Evolutionary conservation across 495 filamentous ascomycete genomes (phyloP).

Genomic region (Talaromyces nanjingensis): DNA sequence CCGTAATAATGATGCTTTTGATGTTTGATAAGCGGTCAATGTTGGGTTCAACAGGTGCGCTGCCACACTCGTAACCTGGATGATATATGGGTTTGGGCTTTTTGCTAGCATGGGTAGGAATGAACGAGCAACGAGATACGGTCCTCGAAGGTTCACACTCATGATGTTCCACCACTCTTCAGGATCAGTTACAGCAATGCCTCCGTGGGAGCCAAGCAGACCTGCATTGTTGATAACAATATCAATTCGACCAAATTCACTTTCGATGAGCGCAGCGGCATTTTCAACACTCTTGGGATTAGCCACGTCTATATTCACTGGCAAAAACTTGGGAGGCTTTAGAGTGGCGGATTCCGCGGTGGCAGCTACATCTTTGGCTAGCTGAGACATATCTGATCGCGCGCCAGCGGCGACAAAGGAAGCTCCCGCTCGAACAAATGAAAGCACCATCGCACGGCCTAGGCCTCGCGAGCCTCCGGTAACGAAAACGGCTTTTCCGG

Average conservation of each 20-base stretch:
- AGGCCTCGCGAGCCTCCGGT: conserved; percentile 45
- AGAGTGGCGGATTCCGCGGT: conserved; percentile 21
- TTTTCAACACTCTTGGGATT: conserved; percentile 30
- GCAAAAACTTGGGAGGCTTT: conserved; percentile 25
- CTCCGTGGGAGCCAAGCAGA: neutral
- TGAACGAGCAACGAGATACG: conserved; percentile 29
- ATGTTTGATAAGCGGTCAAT: conserved; percentile 30
- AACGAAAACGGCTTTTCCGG: conserved; percentile 37
- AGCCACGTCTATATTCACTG: conserved; percentile 34
- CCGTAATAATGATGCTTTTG: conserved; percentile 33
- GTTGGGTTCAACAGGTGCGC: conserved; percentile 17
- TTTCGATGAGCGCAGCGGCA: conserved; percentile 29
- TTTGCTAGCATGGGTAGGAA: conserved; percentile 37
- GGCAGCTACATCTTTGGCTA: neutral
- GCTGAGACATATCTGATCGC: neutral
- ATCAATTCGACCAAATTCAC: conserved; percentile 33
- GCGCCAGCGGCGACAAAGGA: conserved; percentile 21
- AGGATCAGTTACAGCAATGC: conserved; percentile 21
- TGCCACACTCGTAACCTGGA: conserved; percentile 12
- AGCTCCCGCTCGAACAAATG: conserved; percentile 36
- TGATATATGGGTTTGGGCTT: conserved; percentile 18
- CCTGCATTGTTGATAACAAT: conserved; percentile 44
- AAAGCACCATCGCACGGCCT: conserved; percentile 41
- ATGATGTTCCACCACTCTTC: conserved; percentile 35
- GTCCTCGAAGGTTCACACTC: conserved; percentile 37